Conservation (phyloP, 768 basidiomycete genomes). For the Tulasnella sp. region DNA sequence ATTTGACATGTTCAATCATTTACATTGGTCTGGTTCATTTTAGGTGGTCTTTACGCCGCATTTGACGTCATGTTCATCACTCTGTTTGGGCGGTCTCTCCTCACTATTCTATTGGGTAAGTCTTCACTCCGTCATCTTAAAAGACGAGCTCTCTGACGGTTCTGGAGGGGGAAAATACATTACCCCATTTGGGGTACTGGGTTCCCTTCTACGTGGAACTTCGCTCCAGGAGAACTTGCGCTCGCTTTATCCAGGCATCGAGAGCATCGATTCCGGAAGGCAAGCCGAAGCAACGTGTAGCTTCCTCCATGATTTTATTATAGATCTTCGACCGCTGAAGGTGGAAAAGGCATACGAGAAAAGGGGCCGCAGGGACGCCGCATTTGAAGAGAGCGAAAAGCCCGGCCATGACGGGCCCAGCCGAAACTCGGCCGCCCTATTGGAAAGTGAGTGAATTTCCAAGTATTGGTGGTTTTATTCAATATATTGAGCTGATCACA, state of each 20-base stretch:
- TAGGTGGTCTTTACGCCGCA: not conserved
- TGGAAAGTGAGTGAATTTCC: too few species aligned
- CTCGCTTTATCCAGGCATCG: not conserved
- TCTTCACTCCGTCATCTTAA: too few species aligned
- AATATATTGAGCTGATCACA: too few species aligned
- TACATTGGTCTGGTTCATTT: too few species aligned
- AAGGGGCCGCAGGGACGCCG: too few species aligned
- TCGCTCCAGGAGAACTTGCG: not conserved
- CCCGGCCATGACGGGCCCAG: too few species aligned
- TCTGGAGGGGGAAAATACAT: not conserved
- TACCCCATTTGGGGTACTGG: not conserved
- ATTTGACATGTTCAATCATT: not conserved
- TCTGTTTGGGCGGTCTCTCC: not conserved
- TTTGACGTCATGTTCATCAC: not conserved
- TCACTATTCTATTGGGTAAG: not conserved
- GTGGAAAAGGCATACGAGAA: too few species aligned
- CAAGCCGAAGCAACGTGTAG: not conserved
- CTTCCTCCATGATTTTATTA: constrained; percentile 17
- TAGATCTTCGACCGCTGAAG: not conserved
- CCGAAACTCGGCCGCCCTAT: too few species aligned
- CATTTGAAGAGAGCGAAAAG: too few species aligned
- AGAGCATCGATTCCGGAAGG: not conserved
- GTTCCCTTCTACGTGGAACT: not conserved
- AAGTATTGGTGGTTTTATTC: too few species aligned
- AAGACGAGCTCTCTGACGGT: not conserved